Evolutionary conservation across 73 alveolate genomes (phyloP), one percentile per base, ranked within the genome.

Genomic region (Tetrahymena thermophila): DNA sequence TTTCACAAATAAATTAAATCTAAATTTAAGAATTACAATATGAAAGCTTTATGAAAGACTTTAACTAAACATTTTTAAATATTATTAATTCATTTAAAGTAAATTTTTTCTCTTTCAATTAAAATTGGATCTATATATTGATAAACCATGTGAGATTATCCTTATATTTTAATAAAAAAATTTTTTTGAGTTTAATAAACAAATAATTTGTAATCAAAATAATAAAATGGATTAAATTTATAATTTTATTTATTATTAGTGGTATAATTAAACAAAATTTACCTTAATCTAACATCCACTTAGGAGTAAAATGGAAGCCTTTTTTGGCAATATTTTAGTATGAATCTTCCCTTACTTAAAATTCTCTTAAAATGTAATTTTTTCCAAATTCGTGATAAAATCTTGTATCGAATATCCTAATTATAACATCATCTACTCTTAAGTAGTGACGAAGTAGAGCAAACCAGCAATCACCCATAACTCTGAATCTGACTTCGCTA

Each of bases 391-490:
- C 98, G 96, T 98, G 99, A 96, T 94, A 99, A 21, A 98, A 97
- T 97, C 99, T 98, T n/a, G 99, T 99, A 96, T 99, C 99, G 84
- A 96, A 95, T 56, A 98, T 99, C 94, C 99, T 96, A 44, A 99
- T 99, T 31, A 97, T 31, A 13, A 99, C 99, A 93, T 98, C 99
- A 96, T 98, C 99, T 56, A 99, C 99, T 98, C 99, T 98, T 94
- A 99, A 85, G 96, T 99, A 99, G 95, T 97, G 97, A 95, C 99
- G 96, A 93, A 98, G 96, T 43, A 99, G 96, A 28, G 98, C 99
- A 97, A 97, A 99, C 97, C 98, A 99, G 94, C 99, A 99, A 89
- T 99, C 99, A 89, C 96, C 97, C 99, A 99, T 99, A 16, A 98
- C 97, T 97, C 99, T 98, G 96, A 98, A 98, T 96, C 99, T 98